Evolutionary conservation across 352 stramenopile genomes (phyloP), one percentile per base, ranked within the genome.

Genomic region (Pythium volutum): DNA sequence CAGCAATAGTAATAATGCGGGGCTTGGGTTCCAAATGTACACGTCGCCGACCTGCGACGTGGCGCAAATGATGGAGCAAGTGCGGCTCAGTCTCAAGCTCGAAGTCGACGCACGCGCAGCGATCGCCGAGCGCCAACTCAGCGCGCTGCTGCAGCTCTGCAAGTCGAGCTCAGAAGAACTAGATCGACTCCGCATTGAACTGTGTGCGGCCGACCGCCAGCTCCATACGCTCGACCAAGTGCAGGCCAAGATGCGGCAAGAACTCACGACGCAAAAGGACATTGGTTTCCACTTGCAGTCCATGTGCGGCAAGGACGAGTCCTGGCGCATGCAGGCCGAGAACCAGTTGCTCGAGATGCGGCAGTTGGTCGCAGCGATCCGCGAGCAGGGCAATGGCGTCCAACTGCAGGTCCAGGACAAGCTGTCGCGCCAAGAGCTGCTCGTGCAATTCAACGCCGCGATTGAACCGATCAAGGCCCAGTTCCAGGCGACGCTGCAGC

Each of bases 1-100:
- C 14, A 11, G 31, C 31, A 36, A n/a, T n/a, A n/a, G 31, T 18
- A 34, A 11, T 20, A 49, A 51, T 41, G 48, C 15, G 23, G 66
- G 46, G 27, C 64, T 45, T 22, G 62, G 43, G 69, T 70, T 49
- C 15, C 76, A 87, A 18, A 79, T 85, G 75, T 91, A 84, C 51
- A 66, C 59, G 22, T 89, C 77, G n/a, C 81, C 76, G 47, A 83
- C 77, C 26, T 92, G 92, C 67, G 78, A 94, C 62, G 67, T 92
- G 33, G 77, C 82, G 20, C 79, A 89, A 48, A 89, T 94, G 82
- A 94, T 92, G 79, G 84, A 94, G 63, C 82, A 91, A 60, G 74
- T 94, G 18, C 80, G 82, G 6, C 62, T 90, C 22, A 94, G 84
- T 58, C 70, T 94, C 49, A 91, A 94, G 46, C 68, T 92, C 39